Evolutionary conservation across 306 rosid species (phyloP), one percentile per base, ranked within the genome.

Genomic region (Astragalus glycyphyllos): DNA sequence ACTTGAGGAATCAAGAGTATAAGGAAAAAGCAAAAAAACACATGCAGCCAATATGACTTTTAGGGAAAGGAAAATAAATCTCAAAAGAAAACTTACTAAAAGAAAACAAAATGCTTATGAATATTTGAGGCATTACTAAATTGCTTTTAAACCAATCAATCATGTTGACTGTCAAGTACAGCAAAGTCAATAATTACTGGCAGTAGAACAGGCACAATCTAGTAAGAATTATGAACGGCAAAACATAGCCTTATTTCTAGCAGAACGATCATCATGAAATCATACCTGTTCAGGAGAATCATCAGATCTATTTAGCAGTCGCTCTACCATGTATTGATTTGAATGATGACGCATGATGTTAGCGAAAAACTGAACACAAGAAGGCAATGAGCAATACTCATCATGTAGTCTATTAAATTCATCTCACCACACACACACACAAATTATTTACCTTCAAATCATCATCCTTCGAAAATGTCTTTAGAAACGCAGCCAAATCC

Each of bases 231-330:
- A 23, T 63, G 8, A 31, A 49, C 49, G 8, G 49, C 49, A 65
- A 82, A 32, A 56, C 6, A 16, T 31, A 32, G 55, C 38, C 4
- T 3, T 8, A 26, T 75, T 55, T 70, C 23, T 13, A 7, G 46
- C 61, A 63, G 6, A 58, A 65, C 70, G 20, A 58, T 58, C 45
- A 49, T 6, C 47, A 79, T 4, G 14, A 49, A 74, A 82, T 58
- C 40, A 51, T 55, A 89, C 98, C 94, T 86, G 94, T 86, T 85
- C 89, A 5, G 88, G 86, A 32, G 87, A 73, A 68, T 81, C 88
- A 38, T 76, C 38, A 62, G 84, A 72, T 17, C 72, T 78, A 44
- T 69, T 80, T 48, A 76, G 65, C 16, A 86, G 48, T 59, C 76
- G 68, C 68, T 73, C 82, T 66, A 83, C 69, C 0, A 58, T 38